A percentile compares a stretch with the other conserved stretches of the same genome.
Conservation (phyloP, 2,329 filamentous ascomycete genomes). For the Aspergillus ibericus region DNA sequence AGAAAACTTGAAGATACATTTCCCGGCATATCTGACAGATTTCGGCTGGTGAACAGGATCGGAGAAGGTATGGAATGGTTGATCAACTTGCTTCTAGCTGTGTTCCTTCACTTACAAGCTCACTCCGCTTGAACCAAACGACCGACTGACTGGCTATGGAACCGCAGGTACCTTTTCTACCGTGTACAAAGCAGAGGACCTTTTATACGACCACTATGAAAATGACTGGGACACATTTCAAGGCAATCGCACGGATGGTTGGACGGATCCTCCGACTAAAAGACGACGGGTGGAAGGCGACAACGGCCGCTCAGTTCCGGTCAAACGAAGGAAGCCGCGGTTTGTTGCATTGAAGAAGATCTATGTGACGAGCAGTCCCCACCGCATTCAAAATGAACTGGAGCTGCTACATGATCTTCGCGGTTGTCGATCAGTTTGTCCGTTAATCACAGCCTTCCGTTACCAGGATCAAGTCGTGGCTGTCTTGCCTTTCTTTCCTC, state of each 20-base stretch:
- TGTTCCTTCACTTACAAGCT: background rate
- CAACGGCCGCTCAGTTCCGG: slow-evolving; percentile 31
- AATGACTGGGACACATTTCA: slow-evolving; percentile 82
- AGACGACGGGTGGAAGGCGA: slow-evolving; percentile 48
- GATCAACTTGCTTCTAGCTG: background rate
- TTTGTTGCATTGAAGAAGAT: slow-evolving; percentile 99
- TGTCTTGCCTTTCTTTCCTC: slow-evolving; percentile 91
- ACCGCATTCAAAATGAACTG: slow-evolving; percentile 92
- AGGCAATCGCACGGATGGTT: slow-evolving; percentile 62
- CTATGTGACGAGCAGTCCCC: slow-evolving; percentile 93
- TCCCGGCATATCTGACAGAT: slow-evolving; percentile 77
- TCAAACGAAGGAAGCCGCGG: slow-evolving; percentile 57
- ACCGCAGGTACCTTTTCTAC: slow-evolving; percentile 90
- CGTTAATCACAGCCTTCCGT: slow-evolving; percentile 95
- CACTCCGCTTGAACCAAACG: background rate
- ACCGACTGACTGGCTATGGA: background rate
- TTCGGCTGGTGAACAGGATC: slow-evolving; percentile 91
- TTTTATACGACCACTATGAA: slow-evolving; percentile 77
- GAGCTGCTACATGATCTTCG: slow-evolving; percentile 87
- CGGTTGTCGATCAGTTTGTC: slow-evolving; percentile 81
- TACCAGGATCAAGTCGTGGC: slow-evolving; percentile 92
- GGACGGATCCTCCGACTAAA: slow-evolving; percentile 68
- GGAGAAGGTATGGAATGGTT: slow-evolving; percentile 70
- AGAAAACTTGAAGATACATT: slow-evolving; percentile 78
- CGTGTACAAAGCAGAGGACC: slow-evolving; percentile 96